Evolutionary conservation across 163 green algal species (phyloP).

Genomic region (Trebouxia gelatinosa): DNA sequence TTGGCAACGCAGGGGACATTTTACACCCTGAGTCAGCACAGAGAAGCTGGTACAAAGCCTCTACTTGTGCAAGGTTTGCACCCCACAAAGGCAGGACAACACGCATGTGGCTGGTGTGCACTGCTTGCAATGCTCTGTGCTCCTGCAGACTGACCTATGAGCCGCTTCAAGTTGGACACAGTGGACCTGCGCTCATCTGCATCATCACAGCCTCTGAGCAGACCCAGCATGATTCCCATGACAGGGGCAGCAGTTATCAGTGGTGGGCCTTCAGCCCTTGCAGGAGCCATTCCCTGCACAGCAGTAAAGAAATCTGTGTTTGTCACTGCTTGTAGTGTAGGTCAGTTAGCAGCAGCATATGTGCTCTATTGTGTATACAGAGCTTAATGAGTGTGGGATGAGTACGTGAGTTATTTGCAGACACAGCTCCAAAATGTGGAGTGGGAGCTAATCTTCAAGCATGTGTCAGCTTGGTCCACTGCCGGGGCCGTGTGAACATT

Average conservation of each 20-base stretch:
- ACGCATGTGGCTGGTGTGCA: background rate
- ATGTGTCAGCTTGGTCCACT: too few species aligned
- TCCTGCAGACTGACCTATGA: constrained; percentile 31
- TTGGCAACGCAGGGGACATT: background rate
- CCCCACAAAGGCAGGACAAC: too few species aligned
- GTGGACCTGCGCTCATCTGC: constrained; percentile 36
- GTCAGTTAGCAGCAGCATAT: background rate
- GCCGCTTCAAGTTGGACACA: constrained; percentile 38
- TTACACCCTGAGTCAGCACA: background rate
- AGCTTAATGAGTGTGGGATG: too few species aligned
- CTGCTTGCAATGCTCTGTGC: background rate
- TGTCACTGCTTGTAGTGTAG: background rate
- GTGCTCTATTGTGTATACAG: background rate
- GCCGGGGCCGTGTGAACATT: too few species aligned
- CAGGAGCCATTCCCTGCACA: background rate
- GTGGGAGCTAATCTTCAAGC: background rate
- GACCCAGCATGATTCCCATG: constrained; percentile 39
- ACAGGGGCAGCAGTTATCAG: constrained; percentile 27
- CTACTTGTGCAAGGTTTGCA: too few species aligned
- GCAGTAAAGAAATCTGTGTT: background rate
- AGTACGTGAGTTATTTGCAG: too few species aligned
- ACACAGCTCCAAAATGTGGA: background rate
- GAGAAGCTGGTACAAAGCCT: background rate
- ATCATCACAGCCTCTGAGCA: constrained; percentile 33
- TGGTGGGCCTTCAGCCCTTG: background rate